Base-by-base conservation (phyloP, 2,329 filamentous ascomycete genomes). In the Cladosporium sp. region DNA sequence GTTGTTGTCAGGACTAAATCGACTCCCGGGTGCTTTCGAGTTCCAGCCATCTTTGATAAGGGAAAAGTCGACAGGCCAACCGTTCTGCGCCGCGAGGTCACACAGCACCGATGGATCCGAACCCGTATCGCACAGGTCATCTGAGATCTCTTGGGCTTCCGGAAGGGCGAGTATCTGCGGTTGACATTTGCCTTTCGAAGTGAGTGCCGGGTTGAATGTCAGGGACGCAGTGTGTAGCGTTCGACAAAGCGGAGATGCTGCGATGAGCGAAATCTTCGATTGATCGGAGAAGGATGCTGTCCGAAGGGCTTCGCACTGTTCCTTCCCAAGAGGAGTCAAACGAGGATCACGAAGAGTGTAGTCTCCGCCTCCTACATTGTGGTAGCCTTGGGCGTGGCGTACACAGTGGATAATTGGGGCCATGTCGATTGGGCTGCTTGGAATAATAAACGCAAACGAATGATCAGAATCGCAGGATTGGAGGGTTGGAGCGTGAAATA, bases 371-470 rank as follows among this genome's bases (percentile, higher is more conserved):
- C 47, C 47, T 13, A 50, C 15, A 20, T 50, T 50, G 30, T 50
- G 47, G 30, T 22, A 43, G 37, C 47, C 47, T 42, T 50, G 47
- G 18, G 24, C 47, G 30, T 50, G 47, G 38, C 47, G 47, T 18
- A 50, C 29, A 30, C 38, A 43, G 20, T 50, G 47, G 39, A 43
- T 50, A 3, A 17, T 36, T 2, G 32, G 32, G 32, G 32, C 2
- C 32, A 36, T 36, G 32, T 7, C 15, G 6, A 7, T n/a, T 36
- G 3, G 12, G 32, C 2, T 13, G 32, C 15, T 36, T 11, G n/a
- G 7, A 15, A n/a, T 4, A n/a, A 27, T 9, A 9, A 27, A 9
- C 22, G 22, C 22, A n/a, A n/a, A n/a, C n/a, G n/a, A n/a, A n/a
- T n/a, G n/a, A n/a, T n/a, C n/a, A n/a, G n/a, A n/a, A n/a, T n/a